A percentile compares a stretch with the other conserved stretches of the same genome.
phyloP scores from a whole-genome alignment of 2,329 filamentous ascomycete species.

The Trichoderma sp. region DNA sequence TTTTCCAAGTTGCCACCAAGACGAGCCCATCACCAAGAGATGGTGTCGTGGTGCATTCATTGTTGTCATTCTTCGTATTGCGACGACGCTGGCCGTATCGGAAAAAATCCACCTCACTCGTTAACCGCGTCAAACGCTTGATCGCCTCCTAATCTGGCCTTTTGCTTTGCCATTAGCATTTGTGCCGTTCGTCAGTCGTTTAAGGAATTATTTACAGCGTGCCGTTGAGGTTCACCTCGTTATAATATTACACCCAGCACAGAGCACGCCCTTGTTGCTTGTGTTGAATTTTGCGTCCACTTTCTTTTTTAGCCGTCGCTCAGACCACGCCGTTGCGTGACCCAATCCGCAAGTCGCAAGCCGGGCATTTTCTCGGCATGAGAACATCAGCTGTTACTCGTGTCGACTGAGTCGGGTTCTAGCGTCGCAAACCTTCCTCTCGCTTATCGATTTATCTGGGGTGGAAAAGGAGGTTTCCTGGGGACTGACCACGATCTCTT shows the following conservation, averaged over 20 bases:
- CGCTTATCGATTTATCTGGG: slow-evolving; percentile 5
- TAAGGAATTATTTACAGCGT: background rate
- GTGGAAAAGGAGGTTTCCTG: background rate
- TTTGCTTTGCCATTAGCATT: background rate
- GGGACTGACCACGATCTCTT: background rate
- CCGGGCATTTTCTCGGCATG: slow-evolving; percentile 12
- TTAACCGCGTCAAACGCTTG: background rate
- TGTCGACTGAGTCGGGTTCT: background rate
- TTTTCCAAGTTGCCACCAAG: background rate
- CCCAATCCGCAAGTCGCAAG: background rate
- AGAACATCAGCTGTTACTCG: background rate
- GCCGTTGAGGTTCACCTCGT: background rate
- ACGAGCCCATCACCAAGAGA: slow-evolving; percentile 10
- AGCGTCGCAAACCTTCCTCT: slow-evolving; percentile 5
- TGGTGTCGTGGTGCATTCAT: background rate
- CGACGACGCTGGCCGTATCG: slow-evolving; percentile 6
- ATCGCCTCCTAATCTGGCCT: background rate
- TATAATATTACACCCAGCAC: background rate
- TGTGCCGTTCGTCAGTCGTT: background rate
- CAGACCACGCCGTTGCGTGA: background rate
- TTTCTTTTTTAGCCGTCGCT: background rate
- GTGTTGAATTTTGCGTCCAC: background rate
- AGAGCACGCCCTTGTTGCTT: background rate
- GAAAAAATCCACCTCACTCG: background rate
- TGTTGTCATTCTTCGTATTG: slow-evolving; percentile 9